Percentiles rank a stretch among this genome's conserved stretches.
These are phyloP conservation scores for Solanum chiquidenum DNA, from an alignment of 257 asterid genomes.

Conservation along the genomic window DNA sequence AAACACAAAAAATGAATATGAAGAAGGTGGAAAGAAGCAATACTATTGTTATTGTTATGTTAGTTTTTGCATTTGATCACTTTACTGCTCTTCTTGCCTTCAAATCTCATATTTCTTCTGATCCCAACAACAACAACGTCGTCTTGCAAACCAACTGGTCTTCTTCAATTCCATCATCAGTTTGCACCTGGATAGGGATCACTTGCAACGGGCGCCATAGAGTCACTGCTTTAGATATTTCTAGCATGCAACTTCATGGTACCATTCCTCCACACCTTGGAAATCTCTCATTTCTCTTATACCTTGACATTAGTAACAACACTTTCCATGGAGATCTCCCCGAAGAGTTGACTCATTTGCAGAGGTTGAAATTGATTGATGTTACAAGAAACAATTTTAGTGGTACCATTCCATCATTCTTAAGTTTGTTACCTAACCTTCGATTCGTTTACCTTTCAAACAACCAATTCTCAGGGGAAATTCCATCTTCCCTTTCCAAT, in stretches of 20 bases:
- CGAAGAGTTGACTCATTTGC: background rate
- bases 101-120: background rate
- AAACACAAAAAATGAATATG: background rate
- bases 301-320: background rate
- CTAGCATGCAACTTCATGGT: background rate
- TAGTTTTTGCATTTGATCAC: background rate
- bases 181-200: background rate
- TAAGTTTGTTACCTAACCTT: background rate
- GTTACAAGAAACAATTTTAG: background rate
- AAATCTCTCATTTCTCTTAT: background rate
- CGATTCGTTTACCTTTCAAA: background rate
- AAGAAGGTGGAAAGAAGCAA: background rate
- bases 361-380: background rate
- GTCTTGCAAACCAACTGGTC: background rate
- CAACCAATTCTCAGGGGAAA: background rate
- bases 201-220: background rate
- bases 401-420: background rate
- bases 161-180: background rate
- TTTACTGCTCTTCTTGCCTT: background rate
- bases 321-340: background rate
- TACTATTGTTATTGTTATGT: background rate
- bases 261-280: background rate
- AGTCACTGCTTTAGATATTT: background rate
- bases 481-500: background rate
- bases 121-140: background rate